phyloP scores from a whole-genome alignment of 2,329 filamentous ascomycete species.

The Hypomyces rosellus region DNA sequence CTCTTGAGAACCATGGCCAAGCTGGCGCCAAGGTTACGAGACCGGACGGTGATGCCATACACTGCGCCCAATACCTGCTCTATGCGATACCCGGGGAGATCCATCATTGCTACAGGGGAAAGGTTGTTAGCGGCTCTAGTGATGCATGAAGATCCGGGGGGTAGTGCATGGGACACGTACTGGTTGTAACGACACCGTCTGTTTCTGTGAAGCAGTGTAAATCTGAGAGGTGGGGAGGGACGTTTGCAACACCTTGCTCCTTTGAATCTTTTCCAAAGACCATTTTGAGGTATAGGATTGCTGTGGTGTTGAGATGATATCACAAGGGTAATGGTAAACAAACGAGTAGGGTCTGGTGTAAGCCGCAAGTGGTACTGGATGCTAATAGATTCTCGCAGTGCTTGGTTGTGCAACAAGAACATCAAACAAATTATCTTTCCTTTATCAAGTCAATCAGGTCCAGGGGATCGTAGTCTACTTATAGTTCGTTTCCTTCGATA shows the following conservation, averaged over 20 bases:
- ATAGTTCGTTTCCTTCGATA: too few species aligned
- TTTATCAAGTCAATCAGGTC: too few species aligned
- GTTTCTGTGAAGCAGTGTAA: slow-evolving; percentile 57
- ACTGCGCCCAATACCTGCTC: slow-evolving; percentile 52
- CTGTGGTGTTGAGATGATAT: too few species aligned
- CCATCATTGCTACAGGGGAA: slow-evolving; percentile 48
- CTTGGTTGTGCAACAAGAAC: too few species aligned
- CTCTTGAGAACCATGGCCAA: slow-evolving; percentile 52
- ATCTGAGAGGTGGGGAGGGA: slow-evolving; percentile 38
- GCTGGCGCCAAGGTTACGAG: slow-evolving; percentile 52
- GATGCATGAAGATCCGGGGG: neutral
- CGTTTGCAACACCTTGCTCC: slow-evolving; percentile 25
- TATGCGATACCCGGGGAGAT: slow-evolving; percentile 55
- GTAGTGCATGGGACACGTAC: slow-evolving; percentile 16
- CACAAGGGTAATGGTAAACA: too few species aligned
- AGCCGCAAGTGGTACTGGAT: too few species aligned
- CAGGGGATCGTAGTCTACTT: too few species aligned
- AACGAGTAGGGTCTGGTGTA: too few species aligned
- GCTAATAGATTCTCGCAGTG: too few species aligned
- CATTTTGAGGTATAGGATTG: slow-evolving; percentile 16
- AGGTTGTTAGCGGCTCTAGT: neutral
- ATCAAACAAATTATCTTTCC: too few species aligned
- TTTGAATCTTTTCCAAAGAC: slow-evolving; percentile 19
- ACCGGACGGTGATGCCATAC: slow-evolving; percentile 51
- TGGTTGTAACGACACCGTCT: slow-evolving; percentile 54